These are phyloP conservation scores for Cantharellus anzutake DNA, from an alignment of 768 basidiomycete genomes.

Conservation along the genomic window DNA sequence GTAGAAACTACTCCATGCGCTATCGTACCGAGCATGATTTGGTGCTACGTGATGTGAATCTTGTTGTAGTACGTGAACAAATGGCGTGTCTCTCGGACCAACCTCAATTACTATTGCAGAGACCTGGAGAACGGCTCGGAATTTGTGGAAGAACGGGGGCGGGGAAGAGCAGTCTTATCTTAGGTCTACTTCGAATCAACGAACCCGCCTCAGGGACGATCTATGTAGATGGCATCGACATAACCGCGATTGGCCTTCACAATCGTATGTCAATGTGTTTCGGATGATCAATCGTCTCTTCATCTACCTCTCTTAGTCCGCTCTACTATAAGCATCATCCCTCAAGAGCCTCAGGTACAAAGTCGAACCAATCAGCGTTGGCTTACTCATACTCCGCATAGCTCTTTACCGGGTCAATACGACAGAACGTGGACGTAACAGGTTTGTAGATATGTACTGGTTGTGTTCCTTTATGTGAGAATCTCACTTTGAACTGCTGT, in stretches of 20 bases:
- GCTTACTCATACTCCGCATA: constrained; percentile 9
- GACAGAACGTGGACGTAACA: constrained; percentile 82
- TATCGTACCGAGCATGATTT: constrained; percentile 70
- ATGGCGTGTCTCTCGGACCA: constrained; percentile 1
- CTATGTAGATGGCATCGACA: constrained; percentile 55
- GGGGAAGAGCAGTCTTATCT: constrained; percentile 14
- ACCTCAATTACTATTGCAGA: constrained; percentile 21
- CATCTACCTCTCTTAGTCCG: constrained; percentile 30
- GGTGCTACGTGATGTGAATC: constrained; percentile 54
- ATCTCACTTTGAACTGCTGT: not conserved
- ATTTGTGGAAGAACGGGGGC: constrained; percentile 63
- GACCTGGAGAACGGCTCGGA: constrained; percentile 74
- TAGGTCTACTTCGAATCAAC: constrained; percentile 46
- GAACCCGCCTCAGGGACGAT: constrained; percentile 52
- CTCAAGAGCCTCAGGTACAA: constrained; percentile 36
- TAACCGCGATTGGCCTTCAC: constrained; percentile 54
- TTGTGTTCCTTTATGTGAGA: not conserved
- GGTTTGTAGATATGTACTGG: constrained; percentile 17
- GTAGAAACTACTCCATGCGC: constrained; percentile 47
- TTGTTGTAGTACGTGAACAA: constrained; percentile 36
- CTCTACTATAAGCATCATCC: constrained; percentile 68
- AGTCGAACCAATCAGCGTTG: constrained; percentile 23
- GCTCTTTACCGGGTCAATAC: constrained; percentile 49
- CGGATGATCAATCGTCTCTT: not conserved
- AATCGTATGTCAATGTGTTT: constrained; percentile 28